A percentile compares a stretch with the other conserved stretches of the same genome.
Conservation (phyloP, 495 filamentous ascomycete genomes). For the Tuber calosporum region DNA sequence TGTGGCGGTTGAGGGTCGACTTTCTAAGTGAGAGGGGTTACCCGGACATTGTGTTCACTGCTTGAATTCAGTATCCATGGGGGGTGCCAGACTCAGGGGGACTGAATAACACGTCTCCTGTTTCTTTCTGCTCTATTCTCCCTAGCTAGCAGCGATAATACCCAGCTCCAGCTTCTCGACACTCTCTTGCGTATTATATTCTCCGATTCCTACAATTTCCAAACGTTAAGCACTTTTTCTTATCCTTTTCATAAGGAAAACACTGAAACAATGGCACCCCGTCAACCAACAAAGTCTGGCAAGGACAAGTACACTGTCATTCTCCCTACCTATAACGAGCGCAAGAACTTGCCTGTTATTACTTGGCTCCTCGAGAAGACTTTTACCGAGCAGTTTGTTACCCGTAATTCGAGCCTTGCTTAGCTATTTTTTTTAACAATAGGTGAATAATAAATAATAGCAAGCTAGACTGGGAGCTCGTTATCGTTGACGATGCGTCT, state of each 20-base stretch:
- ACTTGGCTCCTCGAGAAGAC: constrained; percentile 84
- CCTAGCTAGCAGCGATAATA: background rate
- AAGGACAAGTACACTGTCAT: constrained; percentile 88
- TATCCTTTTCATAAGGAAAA: background rate
- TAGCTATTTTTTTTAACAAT: background rate
- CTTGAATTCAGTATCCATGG: background rate
- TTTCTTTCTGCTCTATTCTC: background rate
- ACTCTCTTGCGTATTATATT: constrained; percentile 23
- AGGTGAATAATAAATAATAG: constrained; percentile 48
- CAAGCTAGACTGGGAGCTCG: constrained; percentile 92
- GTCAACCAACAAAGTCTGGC: constrained; percentile 41
- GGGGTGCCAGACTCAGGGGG: background rate
- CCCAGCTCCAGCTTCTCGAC: constrained; percentile 9
- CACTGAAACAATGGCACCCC: constrained; percentile 43
- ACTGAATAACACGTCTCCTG: constrained; percentile 23
- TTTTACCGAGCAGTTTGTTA: constrained; percentile 69
- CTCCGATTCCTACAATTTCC: background rate
- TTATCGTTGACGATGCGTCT: constrained; percentile 91
- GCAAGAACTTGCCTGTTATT: constrained; percentile 91
- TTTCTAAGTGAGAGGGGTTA: background rate
- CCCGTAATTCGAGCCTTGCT: constrained; percentile 3
- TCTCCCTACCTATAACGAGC: constrained; percentile 97
- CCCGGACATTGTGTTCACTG: background rate
- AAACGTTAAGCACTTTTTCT: constrained; percentile 2
- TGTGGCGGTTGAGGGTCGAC: background rate